These are phyloP conservation scores for Rubroshorea leprosula DNA, from an alignment of 345 rosid species.

Conservation along the genomic window DNA sequence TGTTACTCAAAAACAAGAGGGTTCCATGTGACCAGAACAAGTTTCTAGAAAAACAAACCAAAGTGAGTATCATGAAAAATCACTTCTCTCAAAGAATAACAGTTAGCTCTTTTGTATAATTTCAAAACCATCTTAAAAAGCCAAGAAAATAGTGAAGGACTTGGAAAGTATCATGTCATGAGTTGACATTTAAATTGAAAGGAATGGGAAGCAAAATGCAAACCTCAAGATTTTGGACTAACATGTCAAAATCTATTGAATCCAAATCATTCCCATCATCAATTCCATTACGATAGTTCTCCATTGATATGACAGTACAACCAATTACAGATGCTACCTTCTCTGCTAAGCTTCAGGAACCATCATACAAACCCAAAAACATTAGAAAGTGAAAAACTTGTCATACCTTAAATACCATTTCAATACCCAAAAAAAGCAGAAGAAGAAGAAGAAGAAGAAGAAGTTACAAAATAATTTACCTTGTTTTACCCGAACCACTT, in stretches of 20 bases:
- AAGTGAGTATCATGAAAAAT: no score
- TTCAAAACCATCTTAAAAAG: slow-evolving; percentile 5
- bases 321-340: slow-evolving; percentile 97
- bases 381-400: slow-evolving; percentile 4
- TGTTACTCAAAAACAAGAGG: no score
- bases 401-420: not conserved
- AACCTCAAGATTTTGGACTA: slow-evolving; percentile 86
- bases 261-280: slow-evolving; percentile 89
- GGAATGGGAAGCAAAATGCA: slow-evolving; percentile 15
- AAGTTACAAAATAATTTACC: slow-evolving; percentile 33
- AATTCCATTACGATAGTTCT: slow-evolving; percentile 70
- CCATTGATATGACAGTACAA: slow-evolving; percentile 95
- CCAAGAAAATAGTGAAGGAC: not conserved
- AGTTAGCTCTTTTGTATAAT: not conserved
- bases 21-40: no score
- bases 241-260: slow-evolving; percentile 76
- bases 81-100: not conserved
- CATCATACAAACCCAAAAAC: slow-evolving; percentile 24
- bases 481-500: slow-evolving; percentile 95
- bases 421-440: slow-evolving; percentile 3
- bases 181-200: not conserved
- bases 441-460: not conserved
- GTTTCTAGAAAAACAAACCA: not conserved
- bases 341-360: slow-evolving; percentile 80
- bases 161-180: not conserved